Evolutionary conservation across 2,329 filamentous ascomycete species (phyloP).

Genomic region (Plenodomus biglobosus): DNA sequence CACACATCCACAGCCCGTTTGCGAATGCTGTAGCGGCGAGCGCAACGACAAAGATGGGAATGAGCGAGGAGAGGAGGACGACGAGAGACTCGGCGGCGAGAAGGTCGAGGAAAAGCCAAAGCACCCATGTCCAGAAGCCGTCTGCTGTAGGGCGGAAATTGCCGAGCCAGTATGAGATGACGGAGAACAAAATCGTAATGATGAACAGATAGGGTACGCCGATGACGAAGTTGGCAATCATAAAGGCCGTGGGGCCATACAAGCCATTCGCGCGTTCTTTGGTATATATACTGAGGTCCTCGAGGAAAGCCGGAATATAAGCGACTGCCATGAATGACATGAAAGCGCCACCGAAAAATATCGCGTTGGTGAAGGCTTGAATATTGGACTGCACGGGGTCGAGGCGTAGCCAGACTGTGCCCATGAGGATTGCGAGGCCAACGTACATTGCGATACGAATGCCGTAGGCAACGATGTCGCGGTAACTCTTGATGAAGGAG

Average conservation of each 20-base stretch:
- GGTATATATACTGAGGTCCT: constrained; percentile 70
- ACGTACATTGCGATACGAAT: constrained; percentile 83
- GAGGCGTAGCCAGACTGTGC: constrained; percentile 80
- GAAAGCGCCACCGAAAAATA: constrained; percentile 59
- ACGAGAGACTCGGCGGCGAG: constrained; percentile 81
- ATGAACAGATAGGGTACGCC: constrained; percentile 80
- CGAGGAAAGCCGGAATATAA: constrained; percentile 80
- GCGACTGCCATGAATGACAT: constrained; percentile 65
- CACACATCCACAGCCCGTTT: constrained; percentile 88
- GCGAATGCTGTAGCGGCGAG: constrained; percentile 80
- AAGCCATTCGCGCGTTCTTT: constrained; percentile 83
- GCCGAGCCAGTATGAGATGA: constrained; percentile 76
- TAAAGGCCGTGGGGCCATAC: constrained; percentile 71
- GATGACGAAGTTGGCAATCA: constrained; percentile 78
- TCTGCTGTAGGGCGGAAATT: constrained; percentile 67
- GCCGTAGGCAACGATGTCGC: constrained; percentile 81
- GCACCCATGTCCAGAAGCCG: constrained; percentile 75
- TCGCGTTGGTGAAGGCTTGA: constrained; percentile 78
- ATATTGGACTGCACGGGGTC: constrained; percentile 70
- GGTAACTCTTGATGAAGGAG: constrained; percentile 79
- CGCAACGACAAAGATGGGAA: constrained; percentile 78
- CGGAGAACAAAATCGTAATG: constrained; percentile 73
- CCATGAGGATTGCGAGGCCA: constrained; percentile 80
- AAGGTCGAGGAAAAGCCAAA: constrained; percentile 85
- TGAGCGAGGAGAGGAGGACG: constrained; percentile 70